Conservation (phyloP, 2,329 filamentous ascomycete species). For the Fusarium lyarnte region DNA sequence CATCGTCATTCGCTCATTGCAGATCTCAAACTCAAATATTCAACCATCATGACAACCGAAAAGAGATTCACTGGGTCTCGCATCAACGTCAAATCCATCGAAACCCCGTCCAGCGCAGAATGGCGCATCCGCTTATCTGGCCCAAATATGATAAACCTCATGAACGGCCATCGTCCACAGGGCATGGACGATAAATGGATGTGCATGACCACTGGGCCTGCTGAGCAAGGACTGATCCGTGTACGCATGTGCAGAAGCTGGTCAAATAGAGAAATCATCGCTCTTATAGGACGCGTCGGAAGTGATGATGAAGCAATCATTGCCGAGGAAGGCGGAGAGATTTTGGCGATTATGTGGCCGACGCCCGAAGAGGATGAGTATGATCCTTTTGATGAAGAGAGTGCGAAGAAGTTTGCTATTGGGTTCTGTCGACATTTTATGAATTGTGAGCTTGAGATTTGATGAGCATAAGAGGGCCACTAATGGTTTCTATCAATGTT, state of each 20-base stretch:
- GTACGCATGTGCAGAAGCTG: conserved; percentile 26
- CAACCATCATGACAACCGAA: neutral
- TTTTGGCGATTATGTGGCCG: conserved; percentile 14
- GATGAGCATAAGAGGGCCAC: neutral
- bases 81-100: neutral
- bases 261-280: neutral
- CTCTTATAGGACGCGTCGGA: conserved; percentile 1
- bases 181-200: conserved; percentile 30
- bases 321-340: conserved; percentile 15
- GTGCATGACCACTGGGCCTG: conserved; percentile 5
- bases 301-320: neutral
- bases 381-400: neutral
- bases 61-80: neutral
- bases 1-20: accelerated
- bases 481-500: neutral
- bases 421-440: neutral
- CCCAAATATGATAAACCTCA: conserved; percentile 22
- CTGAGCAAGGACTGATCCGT: neutral
- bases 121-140: conserved; percentile 17
- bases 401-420: conserved; percentile 1
- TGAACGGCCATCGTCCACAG: conserved; percentile 3
- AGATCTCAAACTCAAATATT: neutral
- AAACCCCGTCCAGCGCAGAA: neutral
- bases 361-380: neutral
- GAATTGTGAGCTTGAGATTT: neutral